Evolutionary conservation across 176 grass and related monocot species (phyloP).

Genomic region (Tillandsia leiboldiana): DNA sequence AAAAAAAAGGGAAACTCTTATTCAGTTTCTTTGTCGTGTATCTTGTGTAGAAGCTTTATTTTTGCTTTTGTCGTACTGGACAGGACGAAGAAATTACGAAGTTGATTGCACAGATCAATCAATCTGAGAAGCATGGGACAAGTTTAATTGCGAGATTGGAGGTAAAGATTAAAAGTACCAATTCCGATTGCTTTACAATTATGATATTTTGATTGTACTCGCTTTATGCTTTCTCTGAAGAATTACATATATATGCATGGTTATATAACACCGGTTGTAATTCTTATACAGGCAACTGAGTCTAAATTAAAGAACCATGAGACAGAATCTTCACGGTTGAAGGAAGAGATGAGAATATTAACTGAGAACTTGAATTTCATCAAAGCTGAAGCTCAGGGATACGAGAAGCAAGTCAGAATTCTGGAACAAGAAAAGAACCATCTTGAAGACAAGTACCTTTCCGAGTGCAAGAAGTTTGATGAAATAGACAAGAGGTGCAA

Average conservation of each 20-base stretch:
- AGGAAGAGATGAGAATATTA: slow-evolving; percentile 65
- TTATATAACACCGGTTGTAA: neutral
- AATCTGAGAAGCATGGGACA: slow-evolving; percentile 59
- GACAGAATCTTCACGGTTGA: slow-evolving; percentile 59
- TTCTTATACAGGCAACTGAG: slow-evolving; percentile 57
- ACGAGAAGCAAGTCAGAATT: slow-evolving; percentile 61
- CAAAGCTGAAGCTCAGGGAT: slow-evolving; percentile 51
- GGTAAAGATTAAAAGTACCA: slow-evolving; percentile 19
- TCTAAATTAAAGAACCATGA: slow-evolving; percentile 57
- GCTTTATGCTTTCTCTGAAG: neutral
- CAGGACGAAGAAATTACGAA: slow-evolving; percentile 79
- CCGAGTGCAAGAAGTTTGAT: slow-evolving; percentile 67
- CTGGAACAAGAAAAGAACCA: slow-evolving; percentile 92
- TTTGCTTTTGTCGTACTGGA: slow-evolving; percentile 16
- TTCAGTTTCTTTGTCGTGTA: too few relatives aligned
- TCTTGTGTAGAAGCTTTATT: neutral
- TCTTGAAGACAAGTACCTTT: slow-evolving; percentile 65
- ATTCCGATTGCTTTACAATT: neutral
- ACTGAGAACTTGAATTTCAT: slow-evolving; percentile 53
- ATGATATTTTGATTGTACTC: neutral
- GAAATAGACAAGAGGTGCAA: slow-evolving; percentile 73
- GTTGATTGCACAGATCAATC: slow-evolving; percentile 63
- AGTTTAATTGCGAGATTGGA: slow-evolving; percentile 66
- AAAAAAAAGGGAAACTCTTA: too few relatives aligned
- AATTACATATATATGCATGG: neutral